phyloP scores from a whole-genome alignment of 2,329 filamentous ascomycete species.

The Neofusicoccum sp. region DNA sequence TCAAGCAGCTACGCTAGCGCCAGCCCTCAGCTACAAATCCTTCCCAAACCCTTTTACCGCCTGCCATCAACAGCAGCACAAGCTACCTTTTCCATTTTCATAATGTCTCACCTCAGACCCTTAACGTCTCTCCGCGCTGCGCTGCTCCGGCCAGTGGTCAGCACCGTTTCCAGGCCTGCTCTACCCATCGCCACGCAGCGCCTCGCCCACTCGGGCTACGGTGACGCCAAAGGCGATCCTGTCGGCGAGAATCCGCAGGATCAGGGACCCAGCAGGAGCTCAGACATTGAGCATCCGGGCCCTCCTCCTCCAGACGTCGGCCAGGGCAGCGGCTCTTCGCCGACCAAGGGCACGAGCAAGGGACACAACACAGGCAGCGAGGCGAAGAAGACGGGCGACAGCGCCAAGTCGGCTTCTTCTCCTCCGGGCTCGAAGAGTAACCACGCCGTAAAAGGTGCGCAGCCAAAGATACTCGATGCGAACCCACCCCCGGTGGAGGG shows the following conservation, averaged over 20 bases:
- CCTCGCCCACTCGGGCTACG: conserved; percentile 45
- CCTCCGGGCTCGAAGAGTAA: conserved; percentile 23
- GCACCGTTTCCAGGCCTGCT: conserved; percentile 32
- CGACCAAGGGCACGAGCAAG: conserved; percentile 28
- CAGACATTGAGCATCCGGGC: conserved; percentile 48
- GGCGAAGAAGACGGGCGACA: conserved; percentile 19
- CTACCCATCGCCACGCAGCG: conserved; percentile 31
- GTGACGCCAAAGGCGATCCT: conserved; percentile 46
- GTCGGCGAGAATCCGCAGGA: conserved; percentile 47
- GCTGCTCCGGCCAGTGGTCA: conserved; percentile 21
- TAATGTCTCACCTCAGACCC: conserved; percentile 37
- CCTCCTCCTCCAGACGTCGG: conserved; percentile 47
- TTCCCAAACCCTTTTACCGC: neutral
- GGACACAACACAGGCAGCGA: conserved; percentile 26
- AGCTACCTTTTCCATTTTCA: neutral
- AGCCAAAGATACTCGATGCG: conserved; percentile 48
- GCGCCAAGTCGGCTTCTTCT: neutral
- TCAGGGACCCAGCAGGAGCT: conserved; percentile 42
- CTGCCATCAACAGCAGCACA: neutral
- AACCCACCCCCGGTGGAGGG: conserved; percentile 34
- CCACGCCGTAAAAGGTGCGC: conserved; percentile 37
- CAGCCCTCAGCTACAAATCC: neutral
- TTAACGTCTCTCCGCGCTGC: conserved; percentile 31
- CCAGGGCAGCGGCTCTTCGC: conserved; percentile 34
- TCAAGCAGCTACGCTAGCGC: conserved; percentile 1